Base-by-base conservation (phyloP, 768 basidiomycete genomes). In the Pulveroboletus sp. region DNA sequence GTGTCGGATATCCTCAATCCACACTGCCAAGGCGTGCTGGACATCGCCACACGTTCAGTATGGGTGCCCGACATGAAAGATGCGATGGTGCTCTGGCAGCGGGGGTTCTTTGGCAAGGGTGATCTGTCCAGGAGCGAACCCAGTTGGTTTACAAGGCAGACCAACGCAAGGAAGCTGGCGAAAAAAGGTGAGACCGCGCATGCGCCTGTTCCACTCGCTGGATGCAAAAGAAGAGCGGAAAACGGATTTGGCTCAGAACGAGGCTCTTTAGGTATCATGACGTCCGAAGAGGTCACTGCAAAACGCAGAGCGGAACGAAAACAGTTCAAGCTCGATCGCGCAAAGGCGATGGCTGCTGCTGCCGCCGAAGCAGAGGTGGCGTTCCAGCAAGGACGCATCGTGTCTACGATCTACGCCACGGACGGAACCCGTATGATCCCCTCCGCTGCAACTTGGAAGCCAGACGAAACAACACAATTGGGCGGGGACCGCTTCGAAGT, bases 51-150 rank as follows among this genome's bases (percentile, higher is more conserved):
- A 14, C 82, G 83, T n/a, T 90, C 89, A 0, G 88, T 97, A 8
- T 96, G 93, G 93, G 76, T 98, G 3, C 71, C 78, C 0, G 76
- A 83, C 50, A 67, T 73, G 26, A 75, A 69, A 21, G 82, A 93
- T 63, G 81, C 82, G 39, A 74, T 74, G 55, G 70, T 84, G 5
- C 75, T 98, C 33, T 99, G 96, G 89, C 74, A 80, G 40, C 72
- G 88, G 52, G 96, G 96, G 0, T 97, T 98, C 72, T 99, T 98
- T 66, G 96, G 96, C 21, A 99, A 99, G 68, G 96, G 96, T 1
- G 88, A 89, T 63, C 73, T 99, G 46, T 94, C 91, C 36, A 71
- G 96, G 50, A 96, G 93, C 67, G 96, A 99, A 67, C 94, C 95
- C 8, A 91, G 83, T 48, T 99, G 96, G 96, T 73, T 84, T 51